phyloP scores from a whole-genome alignment of 768 basidiomycete species.

The Strobilomyces confusus region DNA sequence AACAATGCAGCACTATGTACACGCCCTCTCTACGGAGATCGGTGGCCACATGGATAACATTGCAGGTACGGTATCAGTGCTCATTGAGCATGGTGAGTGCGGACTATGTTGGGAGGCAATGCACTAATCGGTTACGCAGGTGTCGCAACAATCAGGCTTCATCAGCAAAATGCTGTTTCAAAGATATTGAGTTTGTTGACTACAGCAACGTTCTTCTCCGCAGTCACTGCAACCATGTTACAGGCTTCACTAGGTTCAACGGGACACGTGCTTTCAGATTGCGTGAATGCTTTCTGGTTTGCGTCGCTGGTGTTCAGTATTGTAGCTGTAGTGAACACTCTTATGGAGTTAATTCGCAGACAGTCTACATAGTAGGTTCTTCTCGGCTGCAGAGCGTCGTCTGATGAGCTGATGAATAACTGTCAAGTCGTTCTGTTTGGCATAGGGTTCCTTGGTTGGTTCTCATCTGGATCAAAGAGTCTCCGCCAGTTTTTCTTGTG shows the following conservation, averaged over 20 bases:
- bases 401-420: constrained; percentile 16
- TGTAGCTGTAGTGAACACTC: constrained; percentile 49
- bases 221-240: constrained; percentile 47
- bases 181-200: constrained; percentile 49
- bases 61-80: constrained; percentile 43
- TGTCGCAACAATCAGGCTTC: constrained; percentile 52
- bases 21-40: constrained; percentile 47
- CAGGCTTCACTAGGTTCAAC: constrained; percentile 42
- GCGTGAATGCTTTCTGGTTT: constrained; percentile 53
- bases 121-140: constrained; percentile 35
- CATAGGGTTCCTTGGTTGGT: constrained; percentile 58
- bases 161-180: constrained; percentile 46
- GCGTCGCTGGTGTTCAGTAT: constrained; percentile 53
- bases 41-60: constrained; percentile 53
- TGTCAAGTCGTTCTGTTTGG: constrained; percentile 46
- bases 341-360: constrained; percentile 52
- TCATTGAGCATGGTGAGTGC: constrained; percentile 49
- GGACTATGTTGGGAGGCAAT: constrained; percentile 14
- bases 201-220: constrained; percentile 53
- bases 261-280: constrained; percentile 34
- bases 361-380: constrained; percentile 51
- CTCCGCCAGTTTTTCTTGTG: constrained; percentile 78
- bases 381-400: constrained; percentile 7
- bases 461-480: constrained; percentile 80
- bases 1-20: constrained; percentile 52